Evolutionary conservation across 2,329 filamentous ascomycete genomes (phyloP), one percentile per base, ranked within the genome.

Genomic region (Pseudocercospora musae): DNA sequence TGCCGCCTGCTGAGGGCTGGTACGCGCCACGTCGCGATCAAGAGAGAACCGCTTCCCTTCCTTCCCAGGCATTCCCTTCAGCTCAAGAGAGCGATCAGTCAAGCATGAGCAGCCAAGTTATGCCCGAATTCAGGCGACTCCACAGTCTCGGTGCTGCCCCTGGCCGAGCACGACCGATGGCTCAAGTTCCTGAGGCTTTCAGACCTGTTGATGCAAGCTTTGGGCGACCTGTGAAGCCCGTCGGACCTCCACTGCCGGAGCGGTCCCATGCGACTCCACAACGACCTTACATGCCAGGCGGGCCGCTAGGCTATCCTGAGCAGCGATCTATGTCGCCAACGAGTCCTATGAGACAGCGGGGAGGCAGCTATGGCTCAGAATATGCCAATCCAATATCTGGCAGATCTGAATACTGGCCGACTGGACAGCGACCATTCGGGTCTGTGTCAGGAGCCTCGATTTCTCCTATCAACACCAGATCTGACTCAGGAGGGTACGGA

Each of bases 161-260:
- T 25, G 58, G 53, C 4, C 48, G 59, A 49, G 31, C 59, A 57
- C 10, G 66, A 50, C 27, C 54, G 49, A 40, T 66, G 3, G 63
- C 62, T 7, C 62, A 58, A 18, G 64, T 70, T 7, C 68, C 69
- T 10, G 68, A 71, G 53, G 66, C 70, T 42, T 72, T 71, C 59
- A 55, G 65, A 33, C 68, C 69, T 6, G 60, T 66, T 0, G 67
- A 68, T 37, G 62, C 65, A 18, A 65, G 62, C 6, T 71, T 67
- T 48, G 62, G 62, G 31, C 61, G 57, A 50, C 53, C 64, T 44
- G 62, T 65, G 5, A 55, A 58, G 21, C 64, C 68, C 9, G 65
- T 70, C 25, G 68, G 67, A 20, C 69, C 68, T 20, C 68, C 61
- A 7, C 59, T 58, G 5, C 58, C 62, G 29, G 31, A 44, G 21